Base-by-base conservation (phyloP, 2,329 filamentous ascomycete species). In the Aspergillus neotritici region DNA sequence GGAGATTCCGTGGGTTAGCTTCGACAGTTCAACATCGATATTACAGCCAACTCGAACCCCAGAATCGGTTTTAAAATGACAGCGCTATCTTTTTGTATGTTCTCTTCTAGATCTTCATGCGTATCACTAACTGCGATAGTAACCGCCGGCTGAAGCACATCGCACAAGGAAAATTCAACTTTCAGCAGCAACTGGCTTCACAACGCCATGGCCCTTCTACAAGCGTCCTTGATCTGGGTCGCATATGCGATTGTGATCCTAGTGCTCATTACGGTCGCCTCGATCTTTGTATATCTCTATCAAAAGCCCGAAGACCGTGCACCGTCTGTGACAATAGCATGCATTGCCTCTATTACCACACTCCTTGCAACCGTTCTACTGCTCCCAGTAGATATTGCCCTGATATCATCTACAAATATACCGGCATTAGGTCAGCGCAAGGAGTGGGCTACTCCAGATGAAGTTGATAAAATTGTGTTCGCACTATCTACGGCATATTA, bases 401-500 rank as follows among this genome's bases (percentile, higher is more conserved):
- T 98, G 55, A 85, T 96, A 37, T 96, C 91, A 2, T 88, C 89
- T 5, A 98, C 93, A 0, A 84, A 82, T 11, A 83, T 83, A 43
- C 78, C 83, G 5, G 78, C 81, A 37, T 74, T 84, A 29, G 93
- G 93, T 46, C 77, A 78, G 37, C 94, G 94, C 72, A 96, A 96
- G 67, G 83, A 91, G 55, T 98, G 93, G 93, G 93, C 93, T 9
- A 94, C 87, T 0, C 86, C 87, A 17, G 79, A 85, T 51, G 81
- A 81, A 41, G 81, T 97, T 47, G 78, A 86, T 50, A 77, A 79
- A 50, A 94, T 97, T 43, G 74, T 91, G 12, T 76, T 81, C 50
- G 88, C 87, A 0, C 76, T 98, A 51, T 87, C 87, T 64, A 78
- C 94, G 46, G 85, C 95, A 44, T 98, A 98, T 71, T 97, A 97